These are phyloP conservation scores for Taiozyma sp. DNA, from an alignment of 1,139 yeast species.

Conservation along the genomic window DNA sequence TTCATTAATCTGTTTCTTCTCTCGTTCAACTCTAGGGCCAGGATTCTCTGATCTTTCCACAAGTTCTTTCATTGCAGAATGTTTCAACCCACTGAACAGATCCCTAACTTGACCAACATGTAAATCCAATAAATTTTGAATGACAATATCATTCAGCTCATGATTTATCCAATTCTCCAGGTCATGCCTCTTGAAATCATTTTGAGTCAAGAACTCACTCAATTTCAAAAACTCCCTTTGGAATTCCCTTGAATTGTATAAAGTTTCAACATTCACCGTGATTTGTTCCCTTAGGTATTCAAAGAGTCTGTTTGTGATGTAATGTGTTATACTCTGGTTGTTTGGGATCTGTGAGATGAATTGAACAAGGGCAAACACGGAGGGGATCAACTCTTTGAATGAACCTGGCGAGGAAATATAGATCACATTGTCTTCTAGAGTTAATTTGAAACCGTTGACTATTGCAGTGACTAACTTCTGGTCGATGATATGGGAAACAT, in stretches of 20 bases:
- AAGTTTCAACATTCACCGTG: slow-evolving; percentile 11
- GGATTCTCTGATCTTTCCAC: not conserved
- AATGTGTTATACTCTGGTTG: slow-evolving; percentile 11
- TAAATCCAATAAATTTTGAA: slow-evolving; percentile 15
- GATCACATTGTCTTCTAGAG: slow-evolving; percentile 4
- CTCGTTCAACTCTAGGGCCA: not conserved
- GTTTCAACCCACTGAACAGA: not conserved
- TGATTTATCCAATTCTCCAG: slow-evolving; percentile 18
- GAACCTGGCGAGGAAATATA: not conserved
- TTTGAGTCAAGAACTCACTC: slow-evolving; percentile 10
- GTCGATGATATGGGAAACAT: slow-evolving; percentile 14
- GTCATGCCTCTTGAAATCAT: slow-evolving; percentile 15
- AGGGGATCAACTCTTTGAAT: slow-evolving; percentile 6
- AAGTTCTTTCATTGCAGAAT: not conserved
- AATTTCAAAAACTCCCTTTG: slow-evolving; percentile 12
- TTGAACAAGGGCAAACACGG: slow-evolving; percentile 13
- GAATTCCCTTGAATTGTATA: slow-evolving; percentile 6
- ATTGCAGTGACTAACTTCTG: slow-evolving; percentile 8
- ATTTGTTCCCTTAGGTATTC: slow-evolving; percentile 17
- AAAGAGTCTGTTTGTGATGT: slow-evolving; percentile 16
- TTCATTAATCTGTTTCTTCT: not conserved
- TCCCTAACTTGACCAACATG: slow-evolving; percentile 15
- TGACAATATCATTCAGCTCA: slow-evolving; percentile 16
- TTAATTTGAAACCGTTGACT: slow-evolving; percentile 1
- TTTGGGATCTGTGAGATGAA: slow-evolving; percentile 17